These are phyloP conservation scores for Taphrina wiesneri DNA, from an alignment of 1,139 yeast species.

Conservation along the genomic window DNA sequence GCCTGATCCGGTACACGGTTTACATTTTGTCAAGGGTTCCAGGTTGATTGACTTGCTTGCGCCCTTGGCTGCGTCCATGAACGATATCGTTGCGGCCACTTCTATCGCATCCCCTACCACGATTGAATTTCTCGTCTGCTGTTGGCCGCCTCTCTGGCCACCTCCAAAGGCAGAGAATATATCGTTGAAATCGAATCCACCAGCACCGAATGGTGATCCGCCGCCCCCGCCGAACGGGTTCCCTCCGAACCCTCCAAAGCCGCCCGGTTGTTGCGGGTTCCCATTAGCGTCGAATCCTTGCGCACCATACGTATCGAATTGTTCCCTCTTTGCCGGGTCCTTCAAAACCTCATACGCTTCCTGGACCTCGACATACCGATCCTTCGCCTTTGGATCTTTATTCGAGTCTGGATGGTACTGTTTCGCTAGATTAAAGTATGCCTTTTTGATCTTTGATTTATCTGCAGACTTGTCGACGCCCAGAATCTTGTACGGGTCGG, in stretches of 20 bases:
- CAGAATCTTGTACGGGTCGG: slow-evolving; percentile 80
- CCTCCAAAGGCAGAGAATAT: slow-evolving; percentile 76
- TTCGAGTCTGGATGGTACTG: slow-evolving; percentile 95
- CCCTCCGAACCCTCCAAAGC: slow-evolving; percentile 43
- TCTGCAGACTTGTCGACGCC: slow-evolving; percentile 76
- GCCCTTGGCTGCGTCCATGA: slow-evolving; percentile 89
- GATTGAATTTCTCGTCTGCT: slow-evolving; percentile 43
- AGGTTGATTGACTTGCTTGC: slow-evolving; percentile 64
- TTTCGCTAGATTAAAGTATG: slow-evolving; percentile 83
- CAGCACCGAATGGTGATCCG: slow-evolving; percentile 43
- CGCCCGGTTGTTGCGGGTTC: slow-evolving; percentile 46
- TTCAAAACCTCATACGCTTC: slow-evolving; percentile 90
- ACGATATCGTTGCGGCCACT: slow-evolving; percentile 65
- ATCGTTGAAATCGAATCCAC: slow-evolving; percentile 72
- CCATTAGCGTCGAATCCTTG: slow-evolving; percentile 70
- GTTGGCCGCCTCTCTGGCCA: slow-evolving; percentile 46
- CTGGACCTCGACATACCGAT: slow-evolving; percentile 86
- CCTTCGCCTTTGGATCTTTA: slow-evolving; percentile 84
- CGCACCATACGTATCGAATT: slow-evolving; percentile 89
- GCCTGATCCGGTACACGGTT: slow-evolving; percentile 81
- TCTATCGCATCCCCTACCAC: slow-evolving; percentile 88
- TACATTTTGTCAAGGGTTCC: slow-evolving; percentile 74
- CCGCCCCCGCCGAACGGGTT: slow-evolving; percentile 46
- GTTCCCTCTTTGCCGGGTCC: slow-evolving; percentile 82
- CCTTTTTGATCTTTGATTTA: slow-evolving; percentile 84